Conservation (phyloP, 805 yeast genomes). For the Lachancea sp. region DNA sequence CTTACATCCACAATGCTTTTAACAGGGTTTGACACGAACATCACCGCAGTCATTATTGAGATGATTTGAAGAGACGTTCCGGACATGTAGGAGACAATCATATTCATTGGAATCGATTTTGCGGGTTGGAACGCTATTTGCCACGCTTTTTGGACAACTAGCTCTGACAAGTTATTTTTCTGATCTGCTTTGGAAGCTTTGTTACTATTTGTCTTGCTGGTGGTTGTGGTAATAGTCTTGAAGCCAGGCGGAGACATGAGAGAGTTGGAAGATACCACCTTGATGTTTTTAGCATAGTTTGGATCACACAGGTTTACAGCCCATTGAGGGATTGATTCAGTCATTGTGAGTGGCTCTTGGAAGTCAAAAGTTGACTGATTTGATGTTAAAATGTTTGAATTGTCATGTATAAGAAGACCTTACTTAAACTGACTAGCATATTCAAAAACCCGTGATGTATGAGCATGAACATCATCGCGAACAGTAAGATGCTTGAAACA, state of each 20-base stretch:
- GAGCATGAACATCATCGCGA: no score
- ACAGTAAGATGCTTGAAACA: no score
- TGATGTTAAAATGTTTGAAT: neutral
- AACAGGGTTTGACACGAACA: conserved; percentile 72
- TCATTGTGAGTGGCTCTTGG: neutral
- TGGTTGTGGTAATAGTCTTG: conserved; percentile 1
- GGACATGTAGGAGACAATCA: conserved; percentile 86
- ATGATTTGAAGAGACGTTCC: conserved; percentile 86
- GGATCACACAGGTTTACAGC: conserved; percentile 10
- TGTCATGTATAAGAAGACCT: neutral
- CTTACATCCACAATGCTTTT: conserved; percentile 59
- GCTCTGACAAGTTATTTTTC: neutral
- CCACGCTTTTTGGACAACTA: conserved; percentile 64
- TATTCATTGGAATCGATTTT: conserved; percentile 82
- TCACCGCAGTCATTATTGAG: conserved; percentile 83
- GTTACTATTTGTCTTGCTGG: conserved; percentile 2
- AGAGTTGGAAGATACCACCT: conserved; percentile 9
- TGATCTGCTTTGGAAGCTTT: neutral
- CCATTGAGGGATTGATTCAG: conserved; percentile 14
- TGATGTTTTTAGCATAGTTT: conserved; percentile 10
- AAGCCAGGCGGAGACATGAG: conserved; percentile 28
- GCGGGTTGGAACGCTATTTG: conserved; percentile 77
- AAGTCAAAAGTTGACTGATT: neutral
- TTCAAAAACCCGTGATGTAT: neutral
- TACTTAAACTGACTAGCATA: neutral